Conservation (phyloP, 768 basidiomycete species). For the Myochromella boudieri region DNA sequence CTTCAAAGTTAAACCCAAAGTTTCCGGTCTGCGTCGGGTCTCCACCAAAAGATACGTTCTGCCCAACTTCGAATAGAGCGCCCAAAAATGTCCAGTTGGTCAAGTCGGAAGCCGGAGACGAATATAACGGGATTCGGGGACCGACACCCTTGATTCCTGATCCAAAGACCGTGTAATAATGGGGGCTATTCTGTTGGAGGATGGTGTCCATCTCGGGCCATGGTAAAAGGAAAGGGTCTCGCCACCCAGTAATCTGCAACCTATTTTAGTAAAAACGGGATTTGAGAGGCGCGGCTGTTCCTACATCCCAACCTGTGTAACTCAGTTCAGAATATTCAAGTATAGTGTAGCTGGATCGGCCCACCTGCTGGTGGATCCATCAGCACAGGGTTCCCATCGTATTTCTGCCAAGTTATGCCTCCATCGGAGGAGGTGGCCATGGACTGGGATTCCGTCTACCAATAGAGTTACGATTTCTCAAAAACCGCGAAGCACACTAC, state of each 20-base stretch:
- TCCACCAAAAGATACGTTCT: conserved; percentile 1
- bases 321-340: neutral
- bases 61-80: neutral
- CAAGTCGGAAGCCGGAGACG: conserved; percentile 1
- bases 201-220: conserved; percentile 1
- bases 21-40: neutral
- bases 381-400: neutral
- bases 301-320: neutral
- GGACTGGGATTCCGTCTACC: conserved; percentile 1
- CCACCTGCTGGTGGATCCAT: neutral
- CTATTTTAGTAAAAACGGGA: too few relatives aligned
- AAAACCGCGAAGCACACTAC: neutral
- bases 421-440: conserved; percentile 2
- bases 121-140: neutral
- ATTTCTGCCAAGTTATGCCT: neutral
- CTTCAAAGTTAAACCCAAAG: conserved; percentile 2
- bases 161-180: conserved; percentile 2
- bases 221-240: neutral
- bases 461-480: neutral
- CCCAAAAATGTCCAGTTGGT: conserved; percentile 2
- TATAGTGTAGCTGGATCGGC: neutral
- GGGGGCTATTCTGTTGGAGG: neutral
- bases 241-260: neutral
- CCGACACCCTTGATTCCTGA: conserved; percentile 3
- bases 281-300: neutral